Conservation (phyloP, 2,329 filamentous ascomycete species). For the Aspergillus pseudotamarii region DNA sequence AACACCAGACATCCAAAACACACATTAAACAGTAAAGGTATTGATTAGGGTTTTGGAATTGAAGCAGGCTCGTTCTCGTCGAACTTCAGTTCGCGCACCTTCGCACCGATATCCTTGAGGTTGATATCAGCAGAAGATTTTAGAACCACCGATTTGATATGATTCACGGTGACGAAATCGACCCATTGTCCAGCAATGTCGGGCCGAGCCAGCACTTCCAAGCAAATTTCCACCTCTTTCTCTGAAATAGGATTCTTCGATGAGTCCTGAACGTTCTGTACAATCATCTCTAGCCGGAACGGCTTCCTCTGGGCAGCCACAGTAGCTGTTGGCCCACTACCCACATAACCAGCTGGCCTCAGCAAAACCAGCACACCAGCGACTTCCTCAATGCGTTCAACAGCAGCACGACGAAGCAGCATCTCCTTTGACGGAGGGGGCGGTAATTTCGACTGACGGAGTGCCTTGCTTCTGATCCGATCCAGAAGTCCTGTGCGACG, state of each 20-base stretch:
- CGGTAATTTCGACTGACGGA: slow-evolving; percentile 49
- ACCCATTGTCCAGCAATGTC: slow-evolving; percentile 55
- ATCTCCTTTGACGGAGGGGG: slow-evolving; percentile 55
- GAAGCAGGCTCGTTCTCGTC: slow-evolving; percentile 29
- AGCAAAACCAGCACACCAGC: slow-evolving; percentile 69
- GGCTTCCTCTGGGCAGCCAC: slow-evolving; percentile 57
- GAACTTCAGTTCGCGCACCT: slow-evolving; percentile 32
- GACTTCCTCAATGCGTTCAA: slow-evolving; percentile 70
- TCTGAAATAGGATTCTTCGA: slow-evolving; percentile 54
- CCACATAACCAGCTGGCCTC: slow-evolving; percentile 39
- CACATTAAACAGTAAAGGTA: slow-evolving; percentile 14
- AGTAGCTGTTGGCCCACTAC: slow-evolving; percentile 32
- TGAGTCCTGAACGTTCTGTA: slow-evolving; percentile 70
- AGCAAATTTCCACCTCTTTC: slow-evolving; percentile 50
- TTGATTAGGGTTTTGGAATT: slow-evolving; percentile 7
- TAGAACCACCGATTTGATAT: slow-evolving; percentile 50
- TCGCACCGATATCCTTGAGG: slow-evolving; percentile 38
- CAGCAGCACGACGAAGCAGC: slow-evolving; percentile 64
- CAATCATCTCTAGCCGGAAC: slow-evolving; percentile 65
- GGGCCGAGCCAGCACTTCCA: slow-evolving; percentile 51
- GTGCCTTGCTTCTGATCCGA: slow-evolving; percentile 72
- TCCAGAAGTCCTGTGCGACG: slow-evolving; percentile 69
- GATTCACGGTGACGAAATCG: slow-evolving; percentile 49
- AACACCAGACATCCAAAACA: slow-evolving; percentile 11
- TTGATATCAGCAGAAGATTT: slow-evolving; percentile 43